Conservation (phyloP, 202 grass and related monocot genomes). For the Panicum hallii region DNA sequence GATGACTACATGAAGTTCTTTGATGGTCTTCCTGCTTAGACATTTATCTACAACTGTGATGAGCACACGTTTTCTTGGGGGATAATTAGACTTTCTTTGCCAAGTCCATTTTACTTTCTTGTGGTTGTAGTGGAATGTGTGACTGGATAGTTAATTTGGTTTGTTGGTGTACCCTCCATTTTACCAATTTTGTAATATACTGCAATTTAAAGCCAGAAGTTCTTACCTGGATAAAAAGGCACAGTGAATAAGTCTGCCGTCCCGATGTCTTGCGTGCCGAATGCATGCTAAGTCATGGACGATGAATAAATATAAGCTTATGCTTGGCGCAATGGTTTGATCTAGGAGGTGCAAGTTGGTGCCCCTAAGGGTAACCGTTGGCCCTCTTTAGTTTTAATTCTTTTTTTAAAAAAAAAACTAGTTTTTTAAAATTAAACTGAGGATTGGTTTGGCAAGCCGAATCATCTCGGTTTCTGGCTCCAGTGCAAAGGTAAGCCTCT, state of each 20-base stretch:
- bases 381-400: no score
- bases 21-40: slow-evolving; percentile 65
- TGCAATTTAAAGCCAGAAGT: not conserved
- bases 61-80: not conserved
- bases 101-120: not conserved
- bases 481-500: no score
- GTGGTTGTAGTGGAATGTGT: not conserved
- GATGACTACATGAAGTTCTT: slow-evolving; percentile 90
- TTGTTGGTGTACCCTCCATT: not conserved
- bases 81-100: not conserved
- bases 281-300: no score
- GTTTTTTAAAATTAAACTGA: no score
- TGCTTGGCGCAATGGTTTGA: no score
- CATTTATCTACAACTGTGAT: not conserved
- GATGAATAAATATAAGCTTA: not conserved
- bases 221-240: not conserved
- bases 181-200: not conserved
- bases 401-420: no score
- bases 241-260: not conserved
- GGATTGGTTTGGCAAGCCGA: no score
- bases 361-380: no score
- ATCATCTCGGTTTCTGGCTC: no score
- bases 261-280: no score
- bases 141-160: not conserved
- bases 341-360: no score